phyloP scores from a whole-genome alignment of 129 eudicot species.

The Ambrosia artemisiifolia region DNA sequence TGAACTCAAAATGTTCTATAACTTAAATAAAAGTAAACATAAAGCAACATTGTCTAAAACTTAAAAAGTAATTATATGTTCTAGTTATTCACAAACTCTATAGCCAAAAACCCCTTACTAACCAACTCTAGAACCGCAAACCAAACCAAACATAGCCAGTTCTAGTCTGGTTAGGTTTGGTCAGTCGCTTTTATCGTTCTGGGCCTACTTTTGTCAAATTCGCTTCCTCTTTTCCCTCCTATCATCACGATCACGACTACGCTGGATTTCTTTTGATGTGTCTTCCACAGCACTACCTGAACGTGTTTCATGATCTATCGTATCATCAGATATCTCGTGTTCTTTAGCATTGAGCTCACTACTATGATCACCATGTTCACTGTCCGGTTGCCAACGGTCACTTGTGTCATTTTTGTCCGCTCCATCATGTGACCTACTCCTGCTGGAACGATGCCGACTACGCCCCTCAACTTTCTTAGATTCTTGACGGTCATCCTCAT shows the following conservation, averaged over 20 bases:
- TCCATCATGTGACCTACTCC: constrained; percentile 24
- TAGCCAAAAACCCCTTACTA: neutral
- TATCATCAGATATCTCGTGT: neutral
- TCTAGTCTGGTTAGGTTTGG: neutral
- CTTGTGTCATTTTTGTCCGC: constrained; percentile 14
- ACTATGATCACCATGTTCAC: constrained; percentile 3
- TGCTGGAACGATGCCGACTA: neutral
- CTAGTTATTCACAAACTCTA: neutral
- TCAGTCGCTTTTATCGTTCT: neutral
- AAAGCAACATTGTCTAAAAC: neutral
- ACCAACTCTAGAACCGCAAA: neutral
- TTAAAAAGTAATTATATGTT: neutral
- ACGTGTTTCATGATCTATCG: constrained; percentile 7
- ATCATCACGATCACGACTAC: constrained; percentile 9
- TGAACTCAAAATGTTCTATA: neutral
- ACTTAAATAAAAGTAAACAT: neutral
- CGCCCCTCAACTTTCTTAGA: constrained; percentile 2
- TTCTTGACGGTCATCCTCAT: constrained; percentile 23
- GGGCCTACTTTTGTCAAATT: constrained; percentile 15
- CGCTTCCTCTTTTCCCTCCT: constrained; percentile 27
- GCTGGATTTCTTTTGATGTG: neutral
- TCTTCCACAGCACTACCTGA: constrained; percentile 1
- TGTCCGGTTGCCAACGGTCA: constrained; percentile 55
- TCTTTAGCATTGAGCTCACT: neutral
- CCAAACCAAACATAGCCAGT: neutral